Base-by-base conservation (phyloP, 2,329 filamentous ascomycete species). In the Aspergillus proliferans region DNA sequence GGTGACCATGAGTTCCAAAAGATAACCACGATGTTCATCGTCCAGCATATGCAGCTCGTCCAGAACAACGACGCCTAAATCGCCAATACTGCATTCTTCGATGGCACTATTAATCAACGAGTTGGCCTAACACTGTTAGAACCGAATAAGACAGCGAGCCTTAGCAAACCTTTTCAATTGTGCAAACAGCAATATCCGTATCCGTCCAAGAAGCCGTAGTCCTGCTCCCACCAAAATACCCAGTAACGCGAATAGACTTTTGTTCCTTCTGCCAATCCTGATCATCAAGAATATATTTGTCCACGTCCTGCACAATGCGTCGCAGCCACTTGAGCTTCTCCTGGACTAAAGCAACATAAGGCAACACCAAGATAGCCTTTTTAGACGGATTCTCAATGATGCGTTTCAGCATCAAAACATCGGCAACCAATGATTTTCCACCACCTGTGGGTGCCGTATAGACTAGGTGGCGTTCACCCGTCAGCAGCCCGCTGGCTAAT, bases 41-140 rank as follows among this genome's bases (percentile, higher is more conserved):
- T 88, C 84, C 41, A 90, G 76, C 85, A 91, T 89, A 63, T 91
- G 87, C n/a, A 90, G 71, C 62, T 91, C 87, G 58, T 91, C 87
- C 30, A 90, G 72, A 12, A 90, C 84, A 15, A 89, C 80, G 9
- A 83, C 73, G 43, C 79, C 80, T 40, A 91, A 70, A 18, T 82
- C 76, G n/a, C 76, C 71, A 51, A 88, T 78, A 3, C 76, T 81
- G 60, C 79, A 82, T 53, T 90, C 84, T 53, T 87, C 83, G 55
- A 90, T 87, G 12, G 86, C 84, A 19, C 78, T 73, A 57, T 91
- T 90, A 24, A 89, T 76, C 36, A 91, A 75, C 9, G 83, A 78
- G 59, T 90, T 91, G 47, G 86, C 86, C 84, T 88, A 30, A 14
- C 46, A 18, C 22, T 38, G 40, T 33, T 43, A 43, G 28, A 43